Percentiles rank a stretch among this genome's conserved stretches.
Evolutionary conservation across 345 rosid species (phyloP).

Genomic region (Eucalyptus coolabah): DNA sequence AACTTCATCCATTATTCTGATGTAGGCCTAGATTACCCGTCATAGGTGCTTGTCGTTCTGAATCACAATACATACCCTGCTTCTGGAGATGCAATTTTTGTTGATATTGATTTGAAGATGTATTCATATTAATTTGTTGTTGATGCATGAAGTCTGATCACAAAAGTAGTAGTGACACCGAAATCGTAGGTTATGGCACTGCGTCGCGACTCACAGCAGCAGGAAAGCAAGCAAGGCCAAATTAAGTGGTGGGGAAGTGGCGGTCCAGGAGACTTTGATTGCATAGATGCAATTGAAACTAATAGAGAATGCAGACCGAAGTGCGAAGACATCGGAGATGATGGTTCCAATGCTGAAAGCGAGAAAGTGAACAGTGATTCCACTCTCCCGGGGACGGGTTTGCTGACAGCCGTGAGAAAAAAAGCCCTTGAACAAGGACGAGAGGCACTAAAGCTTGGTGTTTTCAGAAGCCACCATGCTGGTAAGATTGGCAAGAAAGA

Average conservation of each 20-base stretch:
- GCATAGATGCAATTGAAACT: constrained; percentile 5
- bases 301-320: constrained; percentile 6
- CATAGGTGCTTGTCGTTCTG: not conserved
- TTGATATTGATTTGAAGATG: not conserved
- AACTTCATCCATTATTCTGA: not conserved
- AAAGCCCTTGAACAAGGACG: constrained; percentile 32
- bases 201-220: constrained; percentile 8
- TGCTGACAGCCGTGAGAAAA: constrained; percentile 31
- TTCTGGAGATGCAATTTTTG: not conserved
- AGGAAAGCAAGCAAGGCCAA: constrained; percentile 12
- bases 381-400: constrained; percentile 6
- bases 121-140: not conserved
- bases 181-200: constrained; percentile 7
- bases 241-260: constrained; percentile 57
- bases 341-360: not conserved
- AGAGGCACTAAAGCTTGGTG: constrained; percentile 32
- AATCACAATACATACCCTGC: not conserved
- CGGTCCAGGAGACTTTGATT: constrained; percentile 1
- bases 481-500: constrained; percentile 27
- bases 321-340: constrained; percentile 2
- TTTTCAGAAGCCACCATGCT: constrained; percentile 6
- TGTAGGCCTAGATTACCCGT: not conserved
- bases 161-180: constrained; percentile 1
- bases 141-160: constrained; percentile 9
- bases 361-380: not conserved